These are phyloP conservation scores for Trypanosoma grayi DNA, from an alignment of 208 protist genomes.

Conservation along the genomic window DNA sequence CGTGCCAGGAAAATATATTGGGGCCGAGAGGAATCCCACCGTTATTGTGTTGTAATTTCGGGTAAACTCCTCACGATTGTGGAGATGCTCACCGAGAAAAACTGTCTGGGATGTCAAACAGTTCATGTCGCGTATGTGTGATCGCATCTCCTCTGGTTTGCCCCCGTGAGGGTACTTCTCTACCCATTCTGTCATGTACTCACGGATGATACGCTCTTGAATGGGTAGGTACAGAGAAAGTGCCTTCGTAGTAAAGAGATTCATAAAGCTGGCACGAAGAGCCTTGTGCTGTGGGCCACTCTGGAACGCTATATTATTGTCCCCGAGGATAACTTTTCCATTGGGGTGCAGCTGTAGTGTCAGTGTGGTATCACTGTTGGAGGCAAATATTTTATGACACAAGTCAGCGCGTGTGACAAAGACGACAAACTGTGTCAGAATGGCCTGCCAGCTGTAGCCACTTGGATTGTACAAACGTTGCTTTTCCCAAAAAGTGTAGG, in stretches of 20 bases:
- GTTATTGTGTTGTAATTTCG: conserved; percentile 93
- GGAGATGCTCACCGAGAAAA: conserved; percentile 91
- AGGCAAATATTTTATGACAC: conserved; percentile 82
- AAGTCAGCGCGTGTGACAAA: conserved; percentile 75
- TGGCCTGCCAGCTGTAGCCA: conserved; percentile 79
- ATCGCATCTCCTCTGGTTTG: conserved; percentile 77
- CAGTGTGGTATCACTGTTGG: conserved; percentile 70
- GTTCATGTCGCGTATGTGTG: conserved; percentile 88
- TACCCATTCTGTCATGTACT: conserved; percentile 61
- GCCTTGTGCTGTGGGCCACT: conserved; percentile 81
- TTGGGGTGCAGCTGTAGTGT: conserved; percentile 82
- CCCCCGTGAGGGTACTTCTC: conserved; percentile 51
- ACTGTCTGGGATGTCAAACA: conserved; percentile 91
- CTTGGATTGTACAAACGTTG: conserved; percentile 68
- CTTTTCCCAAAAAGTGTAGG: conserved; percentile 79
- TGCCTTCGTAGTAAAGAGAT: conserved; percentile 82
- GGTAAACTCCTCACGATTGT: conserved; percentile 83
- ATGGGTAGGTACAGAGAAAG: conserved; percentile 83
- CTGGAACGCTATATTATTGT: conserved; percentile 88
- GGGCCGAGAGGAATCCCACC: conserved; percentile 89
- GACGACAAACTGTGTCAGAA: conserved; percentile 73
- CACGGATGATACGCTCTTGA: conserved; percentile 71
- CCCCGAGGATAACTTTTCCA: conserved; percentile 78
- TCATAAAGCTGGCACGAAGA: conserved; percentile 82
- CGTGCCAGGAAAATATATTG: conserved; percentile 91